phyloP scores from a whole-genome alignment of 148 eudicot genomes.

The Arctostaphylos glauca region DNA sequence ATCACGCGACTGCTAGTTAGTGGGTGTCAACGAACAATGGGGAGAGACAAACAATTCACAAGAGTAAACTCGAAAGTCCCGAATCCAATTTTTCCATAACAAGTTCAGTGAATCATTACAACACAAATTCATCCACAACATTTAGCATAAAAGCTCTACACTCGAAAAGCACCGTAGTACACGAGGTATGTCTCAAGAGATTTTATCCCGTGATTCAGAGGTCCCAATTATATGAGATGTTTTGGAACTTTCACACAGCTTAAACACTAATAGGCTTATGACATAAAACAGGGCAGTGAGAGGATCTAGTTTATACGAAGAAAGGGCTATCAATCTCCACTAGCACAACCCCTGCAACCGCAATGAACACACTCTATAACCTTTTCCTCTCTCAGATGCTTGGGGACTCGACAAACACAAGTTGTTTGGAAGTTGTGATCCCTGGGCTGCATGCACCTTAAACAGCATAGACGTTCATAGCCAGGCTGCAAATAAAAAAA shows the following conservation, averaged over 20 bases:
- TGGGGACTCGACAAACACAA: conserved; percentile 86
- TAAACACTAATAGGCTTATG: not conserved
- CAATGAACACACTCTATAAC: conserved; percentile 87
- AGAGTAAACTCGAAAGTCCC: not conserved
- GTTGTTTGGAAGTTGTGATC: conserved; percentile 91
- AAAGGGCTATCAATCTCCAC: conserved; percentile 58
- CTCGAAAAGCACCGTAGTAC: not conserved
- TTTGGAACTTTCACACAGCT: not conserved
- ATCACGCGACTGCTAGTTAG: not conserved
- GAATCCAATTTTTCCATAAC: not conserved
- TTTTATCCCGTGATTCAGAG: not conserved
- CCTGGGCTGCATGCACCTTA: conserved; percentile 83
- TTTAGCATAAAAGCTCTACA: not conserved
- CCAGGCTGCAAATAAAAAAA: conserved; percentile 60
- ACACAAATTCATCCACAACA: not conserved
- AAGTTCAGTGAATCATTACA: conserved; percentile 1
- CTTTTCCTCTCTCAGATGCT: conserved; percentile 87
- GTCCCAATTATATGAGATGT: not conserved
- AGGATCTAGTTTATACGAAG: not conserved
- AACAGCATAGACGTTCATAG: conserved; percentile 84
- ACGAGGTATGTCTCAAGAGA: not conserved
- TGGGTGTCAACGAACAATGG: not conserved
- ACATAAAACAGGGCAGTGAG: not conserved
- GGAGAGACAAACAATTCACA: not conserved
- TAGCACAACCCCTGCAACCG: conserved; percentile 84